Base-by-base conservation (phyloP, 768 basidiomycete genomes). In the Mrakia hoshinonis region DNA sequence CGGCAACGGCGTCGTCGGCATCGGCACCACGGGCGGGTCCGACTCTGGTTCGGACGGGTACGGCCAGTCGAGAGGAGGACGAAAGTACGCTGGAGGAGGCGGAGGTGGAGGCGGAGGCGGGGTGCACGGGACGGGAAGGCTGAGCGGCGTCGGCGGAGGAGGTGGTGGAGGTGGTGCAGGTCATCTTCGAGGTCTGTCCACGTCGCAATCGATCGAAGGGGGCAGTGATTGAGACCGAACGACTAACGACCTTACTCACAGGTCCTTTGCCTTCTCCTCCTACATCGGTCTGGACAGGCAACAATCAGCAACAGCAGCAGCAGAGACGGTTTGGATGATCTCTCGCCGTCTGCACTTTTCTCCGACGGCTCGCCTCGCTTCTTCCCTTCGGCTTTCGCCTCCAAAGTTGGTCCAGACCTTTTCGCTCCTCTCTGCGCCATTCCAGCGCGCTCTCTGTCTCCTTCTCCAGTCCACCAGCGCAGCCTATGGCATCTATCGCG, bases 71-170 rank as follows among this genome's bases (percentile, higher is more conserved):
- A 31, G 36, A 24, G 49, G 31, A 4, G 36, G 24, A 20, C 38
- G 24, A 20, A 38, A 38, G 15, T 11, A 24, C 51, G 51, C 22
- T 31, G 62, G 2, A 4, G 43, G 24, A 29, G 64, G 43, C 36
- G 36, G 36, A 36, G 38, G 22, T 34, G 52, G 38, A 20, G 36
- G 49, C 15, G 51, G 22, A 10, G 47, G 48, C 20, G 15, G 31
- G 4, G 60, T 22, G 20, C n/a, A 12, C 24, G 67, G 67, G 0
- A 20, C 34, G 9, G 47, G 52, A 4, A 55, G 67, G 67, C 43
- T 68, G 67, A 68, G 67, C 39, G 52, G 67, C 24, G 67, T 55
- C 38, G 54, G n/a, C 5, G 55, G 55, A 1, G 52, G 55, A 1
- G 34, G 55, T 10, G 29, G 55, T 1, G 55, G 24, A 31, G 12